Percentiles rank a stretch among this genome's conserved stretches.
These are phyloP conservation scores for Colletotrichum scovillei DNA, from an alignment of 2,329 filamentous ascomycete genomes.

Conservation along the genomic window DNA sequence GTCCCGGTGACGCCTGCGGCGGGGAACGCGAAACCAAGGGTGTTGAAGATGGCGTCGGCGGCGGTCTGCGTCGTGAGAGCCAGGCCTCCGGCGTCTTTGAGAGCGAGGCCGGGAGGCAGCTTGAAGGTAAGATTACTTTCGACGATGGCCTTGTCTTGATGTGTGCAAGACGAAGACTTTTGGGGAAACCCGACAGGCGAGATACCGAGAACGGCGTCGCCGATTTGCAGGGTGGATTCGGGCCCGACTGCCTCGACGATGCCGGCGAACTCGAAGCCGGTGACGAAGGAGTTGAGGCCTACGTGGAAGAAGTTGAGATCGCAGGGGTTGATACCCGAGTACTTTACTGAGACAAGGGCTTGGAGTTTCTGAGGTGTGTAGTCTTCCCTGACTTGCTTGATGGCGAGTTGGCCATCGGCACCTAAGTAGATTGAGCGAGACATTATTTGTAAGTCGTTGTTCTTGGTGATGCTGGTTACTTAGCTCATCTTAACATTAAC, in stretches of 20 bases:
- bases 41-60: slow-evolving; percentile 13
- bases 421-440: slow-evolving; percentile 5
- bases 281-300: neutral
- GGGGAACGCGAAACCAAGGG: neutral
- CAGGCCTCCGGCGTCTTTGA: neutral
- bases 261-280: slow-evolving; percentile 14
- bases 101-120: neutral
- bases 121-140: neutral
- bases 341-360: neutral
- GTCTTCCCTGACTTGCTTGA: neutral
- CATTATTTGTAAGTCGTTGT: neutral
- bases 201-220: slow-evolving; percentile 5
- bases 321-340: slow-evolving; percentile 17
- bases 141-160: slow-evolving; percentile 3
- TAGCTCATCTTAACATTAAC: too few relatives aligned
- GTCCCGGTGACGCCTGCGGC: neutral
- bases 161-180: neutral
- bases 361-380: neutral
- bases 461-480: too few relatives aligned
- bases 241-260: neutral
- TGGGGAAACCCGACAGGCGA: neutral
- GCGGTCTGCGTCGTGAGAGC: slow-evolving; percentile 3
- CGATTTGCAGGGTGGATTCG: neutral
- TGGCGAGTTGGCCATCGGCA: slow-evolving; percentile 2
- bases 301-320: slow-evolving; percentile 10